phyloP scores from a whole-genome alignment of 1,139 yeast genomes.

The Geotrichum klebahnii region DNA sequence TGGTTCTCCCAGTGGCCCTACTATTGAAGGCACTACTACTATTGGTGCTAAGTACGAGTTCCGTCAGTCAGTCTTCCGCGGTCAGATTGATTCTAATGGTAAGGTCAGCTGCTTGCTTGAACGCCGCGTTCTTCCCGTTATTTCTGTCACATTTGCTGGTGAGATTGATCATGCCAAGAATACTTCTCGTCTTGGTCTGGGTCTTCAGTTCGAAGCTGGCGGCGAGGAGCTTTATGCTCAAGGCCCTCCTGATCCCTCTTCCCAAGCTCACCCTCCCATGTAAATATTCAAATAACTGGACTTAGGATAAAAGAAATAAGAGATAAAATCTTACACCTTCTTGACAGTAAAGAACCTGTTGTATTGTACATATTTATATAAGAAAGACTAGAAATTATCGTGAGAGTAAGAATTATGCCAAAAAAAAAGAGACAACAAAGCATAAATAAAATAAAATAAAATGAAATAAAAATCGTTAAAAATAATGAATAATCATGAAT shows the following conservation, averaged over 20 bases:
- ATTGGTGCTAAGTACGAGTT: slow-evolving; percentile 97
- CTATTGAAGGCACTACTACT: slow-evolving; percentile 86
- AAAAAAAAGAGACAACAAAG: neutral
- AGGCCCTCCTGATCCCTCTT: slow-evolving; percentile 31
- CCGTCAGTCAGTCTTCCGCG: slow-evolving; percentile 94
- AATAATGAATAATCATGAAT: too few species aligned
- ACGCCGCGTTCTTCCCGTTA: slow-evolving; percentile 88
- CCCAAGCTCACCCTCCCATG: slow-evolving; percentile 37
- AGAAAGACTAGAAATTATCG: neutral
- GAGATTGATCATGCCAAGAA: slow-evolving; percentile 89
- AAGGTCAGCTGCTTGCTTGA: slow-evolving; percentile 88
- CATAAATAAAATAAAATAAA: too few species aligned
- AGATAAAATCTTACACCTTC: neutral
- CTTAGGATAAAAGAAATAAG: neutral
- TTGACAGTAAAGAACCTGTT: neutral
- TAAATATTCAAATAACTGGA: slow-evolving; percentile 23
- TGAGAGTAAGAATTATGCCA: too few species aligned
- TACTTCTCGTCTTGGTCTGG: slow-evolving; percentile 83
- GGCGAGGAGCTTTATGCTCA: slow-evolving; percentile 64
- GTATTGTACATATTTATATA: neutral
- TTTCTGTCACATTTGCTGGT: slow-evolving; percentile 84
- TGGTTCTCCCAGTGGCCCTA: slow-evolving; percentile 77
- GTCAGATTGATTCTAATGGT: slow-evolving; percentile 88
- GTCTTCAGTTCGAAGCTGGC: slow-evolving; percentile 95
- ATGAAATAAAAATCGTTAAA: neutral